Base-by-base conservation (phyloP, 371 early-diverging fungal species). In the Zychaea mexicana region DNA sequence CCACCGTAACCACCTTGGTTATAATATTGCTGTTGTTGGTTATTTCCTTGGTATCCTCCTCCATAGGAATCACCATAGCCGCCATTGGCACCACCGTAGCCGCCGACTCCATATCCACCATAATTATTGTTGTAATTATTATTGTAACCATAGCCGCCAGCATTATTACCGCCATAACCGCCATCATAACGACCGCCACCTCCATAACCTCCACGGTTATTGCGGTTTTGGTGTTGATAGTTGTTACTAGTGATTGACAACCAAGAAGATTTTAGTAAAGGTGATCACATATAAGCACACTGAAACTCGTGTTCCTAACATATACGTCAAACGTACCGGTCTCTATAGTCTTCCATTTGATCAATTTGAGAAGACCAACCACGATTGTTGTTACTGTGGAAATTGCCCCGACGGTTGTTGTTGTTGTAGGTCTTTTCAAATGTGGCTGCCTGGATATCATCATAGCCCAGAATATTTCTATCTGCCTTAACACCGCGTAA, bases 381-480 rank as follows among this genome's bases (percentile, higher is more conserved):
- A 19, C 59, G 59, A 27, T 54, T 27, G 26, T 24, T 38, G 1
- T 62, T 42, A n/a, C n/a, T n/a, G 13, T 42, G 42, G 15, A 12
- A 39, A 19, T 64, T 64, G 12, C 27, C 36, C 19, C 65, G 61
- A 26, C 70, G 71, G 22, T 69, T 67, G 2, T 42, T 12, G n/a
- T 42, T 42, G 46, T 45, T 65, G 19, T 77, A 71, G 46, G 68
- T 66, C 42, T 78, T 81, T 58, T 81, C 82, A 68, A 81, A 81
- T 2, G 78, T 83, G 24, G 87, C 85, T 54, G 69, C 65, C 33
- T 83, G 81, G 17, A 85, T 57, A 72, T 89, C 90, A 39, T 86
- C 85, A 27, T 76, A 74, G 2, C 65, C 72, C 21, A 89, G 69
- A 0, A 68, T 74, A 30, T 69, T 67, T 24, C 66, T 65, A 21